Percentiles rank a stretch among this genome's conserved stretches.
Evolutionary conservation across 2,329 filamentous ascomycete species (phyloP).

Genomic region (Coleophoma crateriformis): DNA sequence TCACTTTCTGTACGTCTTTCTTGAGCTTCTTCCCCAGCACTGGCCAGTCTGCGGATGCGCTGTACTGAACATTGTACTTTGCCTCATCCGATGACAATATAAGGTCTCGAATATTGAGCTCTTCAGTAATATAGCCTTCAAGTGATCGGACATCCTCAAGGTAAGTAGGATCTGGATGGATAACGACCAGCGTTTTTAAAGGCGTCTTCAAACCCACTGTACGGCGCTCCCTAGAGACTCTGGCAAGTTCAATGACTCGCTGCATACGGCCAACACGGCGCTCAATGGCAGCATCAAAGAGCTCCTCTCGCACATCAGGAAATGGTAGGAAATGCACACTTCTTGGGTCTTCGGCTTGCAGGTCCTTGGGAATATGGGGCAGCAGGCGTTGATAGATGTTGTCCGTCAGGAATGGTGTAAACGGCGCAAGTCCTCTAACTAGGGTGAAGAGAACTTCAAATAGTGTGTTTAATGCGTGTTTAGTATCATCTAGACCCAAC

Average conservation of each 20-base stretch:
- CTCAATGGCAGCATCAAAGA: constrained; percentile 84
- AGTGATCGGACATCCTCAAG: constrained; percentile 82
- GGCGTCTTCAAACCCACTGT: constrained; percentile 86
- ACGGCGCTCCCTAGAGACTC: constrained; percentile 79
- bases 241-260: constrained; percentile 84
- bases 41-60: constrained; percentile 86
- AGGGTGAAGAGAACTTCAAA: constrained; percentile 92
- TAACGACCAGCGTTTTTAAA: constrained; percentile 81
- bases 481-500: constrained; percentile 77
- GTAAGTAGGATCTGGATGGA: constrained; percentile 78
- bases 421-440: constrained; percentile 82
- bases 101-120: constrained; percentile 84
- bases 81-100: constrained; percentile 81
- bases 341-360: constrained; percentile 66
- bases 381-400: constrained; percentile 85
- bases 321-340: constrained; percentile 92
- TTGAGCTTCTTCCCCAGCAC: constrained; percentile 94
- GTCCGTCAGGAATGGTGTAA: constrained; percentile 93
- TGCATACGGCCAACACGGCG: constrained; percentile 88
- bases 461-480: constrained; percentile 86
- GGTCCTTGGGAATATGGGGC: constrained; percentile 70
- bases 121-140: constrained; percentile 83
- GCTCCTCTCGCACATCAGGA: constrained; percentile 80
- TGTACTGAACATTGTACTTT: constrained; percentile 89
- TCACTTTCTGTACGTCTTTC: constrained; percentile 87